A percentile compares a stretch with the other conserved stretches of the same genome.
Evolutionary conservation across 1,139 yeast genomes (phyloP).

Genomic region (Candida mesenterica): DNA sequence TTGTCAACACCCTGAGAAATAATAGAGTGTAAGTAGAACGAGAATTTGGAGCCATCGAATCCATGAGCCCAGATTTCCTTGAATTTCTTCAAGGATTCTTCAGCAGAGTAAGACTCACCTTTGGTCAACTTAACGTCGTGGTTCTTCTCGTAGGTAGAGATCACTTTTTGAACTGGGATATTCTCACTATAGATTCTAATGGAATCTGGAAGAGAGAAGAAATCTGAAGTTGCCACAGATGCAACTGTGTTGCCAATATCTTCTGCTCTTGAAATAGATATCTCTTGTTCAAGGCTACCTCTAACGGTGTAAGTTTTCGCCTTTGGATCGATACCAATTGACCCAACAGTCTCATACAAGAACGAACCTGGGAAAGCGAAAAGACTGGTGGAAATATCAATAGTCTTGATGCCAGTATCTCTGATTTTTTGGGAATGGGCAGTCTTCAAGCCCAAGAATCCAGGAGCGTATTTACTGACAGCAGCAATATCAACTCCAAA

Average conservation of each 20-base stretch:
- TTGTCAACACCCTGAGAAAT: conserved; percentile 26
- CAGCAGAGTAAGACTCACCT: conserved; percentile 23
- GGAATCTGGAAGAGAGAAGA: conserved; percentile 42
- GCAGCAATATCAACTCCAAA: conserved; percentile 48
- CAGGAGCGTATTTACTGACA: conserved; percentile 26
- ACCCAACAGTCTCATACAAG: conserved; percentile 31
- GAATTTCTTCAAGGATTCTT: conserved; percentile 32
- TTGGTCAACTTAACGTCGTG: conserved; percentile 37
- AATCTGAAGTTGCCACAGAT: conserved; percentile 32
- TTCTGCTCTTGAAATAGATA: conserved; percentile 34
- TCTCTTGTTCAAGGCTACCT: conserved; percentile 38
- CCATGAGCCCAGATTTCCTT: conserved; percentile 28
- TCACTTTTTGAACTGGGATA: conserved; percentile 37
- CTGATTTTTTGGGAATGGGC: conserved; percentile 41
- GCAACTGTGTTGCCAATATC: conserved; percentile 50
- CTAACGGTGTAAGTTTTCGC: conserved; percentile 34
- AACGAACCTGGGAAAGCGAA: conserved; percentile 45
- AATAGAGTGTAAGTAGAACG: conserved; percentile 32
- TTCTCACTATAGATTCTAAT: conserved; percentile 44
- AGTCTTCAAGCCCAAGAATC: conserved; percentile 36
- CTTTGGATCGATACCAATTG: conserved; percentile 37
- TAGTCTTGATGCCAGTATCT: conserved; percentile 48
- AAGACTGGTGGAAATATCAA: conserved; percentile 43
- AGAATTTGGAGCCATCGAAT: conserved; percentile 24
- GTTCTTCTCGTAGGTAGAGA: conserved; percentile 39